Conservation (phyloP, 1,284 basidiomycete genomes). For the Pyrrhoderma lamaoense region DNA sequence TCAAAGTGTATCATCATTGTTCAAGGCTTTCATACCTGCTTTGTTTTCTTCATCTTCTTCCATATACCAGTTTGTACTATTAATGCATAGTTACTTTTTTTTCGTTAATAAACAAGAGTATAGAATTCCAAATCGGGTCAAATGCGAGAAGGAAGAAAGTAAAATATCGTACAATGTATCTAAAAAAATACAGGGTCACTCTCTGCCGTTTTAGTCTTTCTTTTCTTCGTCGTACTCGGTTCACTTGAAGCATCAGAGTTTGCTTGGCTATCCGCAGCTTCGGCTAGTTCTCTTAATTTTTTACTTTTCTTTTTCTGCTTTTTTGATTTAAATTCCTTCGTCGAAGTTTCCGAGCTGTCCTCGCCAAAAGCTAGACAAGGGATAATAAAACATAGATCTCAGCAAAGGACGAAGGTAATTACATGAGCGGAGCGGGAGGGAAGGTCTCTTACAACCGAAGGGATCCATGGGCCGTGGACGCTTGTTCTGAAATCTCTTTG, state of each 20-base stretch:
- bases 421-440: too few species aligned
- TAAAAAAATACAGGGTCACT: too few species aligned
- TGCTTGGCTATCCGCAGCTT: too few species aligned
- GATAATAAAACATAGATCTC: too few species aligned
- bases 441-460: slow-evolving; percentile 45
- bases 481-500: slow-evolving; percentile 32
- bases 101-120: neutral
- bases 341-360: neutral
- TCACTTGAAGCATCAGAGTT: too few species aligned
- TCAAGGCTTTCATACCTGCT: neutral
- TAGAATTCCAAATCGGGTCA: neutral
- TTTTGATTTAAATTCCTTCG: slow-evolving; percentile 1
- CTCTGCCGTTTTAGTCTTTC: too few species aligned
- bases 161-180: too few species aligned
- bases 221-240: too few species aligned
- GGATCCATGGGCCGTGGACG: slow-evolving; percentile 51
- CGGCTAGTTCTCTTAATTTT: too few species aligned
- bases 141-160: too few species aligned
- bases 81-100: neutral
- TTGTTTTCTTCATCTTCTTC: slow-evolving; percentile 1
- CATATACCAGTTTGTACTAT: neutral
- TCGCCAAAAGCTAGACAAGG: slow-evolving; percentile 1
- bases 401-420: too few species aligned
- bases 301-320: slow-evolving; percentile 8
- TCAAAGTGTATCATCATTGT: too few species aligned